A percentile compares a stretch with the other conserved stretches of the same genome.
These are phyloP conservation scores for Moricandia arvensis DNA, from an alignment of 345 rosid genomes.

Conservation along the genomic window DNA sequence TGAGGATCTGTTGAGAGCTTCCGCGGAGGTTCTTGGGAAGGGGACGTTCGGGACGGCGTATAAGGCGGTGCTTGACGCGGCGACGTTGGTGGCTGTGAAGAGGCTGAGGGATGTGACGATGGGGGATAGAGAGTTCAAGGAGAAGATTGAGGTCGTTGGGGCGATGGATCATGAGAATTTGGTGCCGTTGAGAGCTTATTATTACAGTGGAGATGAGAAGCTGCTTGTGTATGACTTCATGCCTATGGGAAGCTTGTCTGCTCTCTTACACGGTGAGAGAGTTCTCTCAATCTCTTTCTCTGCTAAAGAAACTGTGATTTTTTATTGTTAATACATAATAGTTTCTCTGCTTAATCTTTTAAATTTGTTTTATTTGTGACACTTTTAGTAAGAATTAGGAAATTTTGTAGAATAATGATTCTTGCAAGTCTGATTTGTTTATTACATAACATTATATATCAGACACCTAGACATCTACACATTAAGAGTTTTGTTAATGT, in stretches of 20 bases:
- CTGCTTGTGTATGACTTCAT: slow-evolving; percentile 93
- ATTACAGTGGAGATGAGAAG: slow-evolving; percentile 90
- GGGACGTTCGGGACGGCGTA: slow-evolving; percentile 96
- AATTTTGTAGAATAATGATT: no score
- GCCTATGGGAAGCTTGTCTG: slow-evolving; percentile 99
- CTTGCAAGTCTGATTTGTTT: no score
- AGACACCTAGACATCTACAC: no score
- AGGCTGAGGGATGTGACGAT: slow-evolving; percentile 86
- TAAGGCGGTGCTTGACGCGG: slow-evolving; percentile 83
- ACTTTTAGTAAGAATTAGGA: no score
- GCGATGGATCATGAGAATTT: slow-evolving; percentile 84
- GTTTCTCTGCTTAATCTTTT: background rate
- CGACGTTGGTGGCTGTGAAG: slow-evolving; percentile 81
- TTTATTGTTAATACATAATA: background rate
- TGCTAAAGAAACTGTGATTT: background rate
- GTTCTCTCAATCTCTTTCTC: background rate
- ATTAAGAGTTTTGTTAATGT: background rate
- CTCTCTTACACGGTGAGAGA: slow-evolving; percentile 83
- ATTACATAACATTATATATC: no score
- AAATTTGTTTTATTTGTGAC: no score
- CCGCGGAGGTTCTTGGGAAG: slow-evolving; percentile 96
- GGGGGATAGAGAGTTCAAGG: slow-evolving; percentile 67
- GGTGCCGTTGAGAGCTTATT: slow-evolving; percentile 86
- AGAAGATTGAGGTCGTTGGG: slow-evolving; percentile 84
- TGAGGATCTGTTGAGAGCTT: slow-evolving; percentile 93